A percentile compares a stretch with the other conserved stretches of the same genome.
Evolutionary conservation across 768 basidiomycete genomes (phyloP).

Genomic region (Calocybe cyanea): DNA sequence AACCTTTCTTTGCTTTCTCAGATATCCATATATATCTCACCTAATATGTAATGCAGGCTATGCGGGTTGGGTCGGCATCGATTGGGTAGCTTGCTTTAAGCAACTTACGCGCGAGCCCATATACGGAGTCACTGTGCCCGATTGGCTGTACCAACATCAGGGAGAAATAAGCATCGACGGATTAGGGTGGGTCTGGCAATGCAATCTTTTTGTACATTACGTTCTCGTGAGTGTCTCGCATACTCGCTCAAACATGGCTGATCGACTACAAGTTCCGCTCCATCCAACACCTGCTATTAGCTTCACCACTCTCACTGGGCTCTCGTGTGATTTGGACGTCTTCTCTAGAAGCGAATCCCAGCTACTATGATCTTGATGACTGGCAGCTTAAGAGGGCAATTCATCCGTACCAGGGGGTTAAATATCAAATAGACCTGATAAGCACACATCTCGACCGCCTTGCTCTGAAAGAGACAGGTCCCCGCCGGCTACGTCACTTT

Average conservation of each 20-base stretch:
- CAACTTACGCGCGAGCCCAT: conserved; percentile 48
- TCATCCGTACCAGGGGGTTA: conserved; percentile 66
- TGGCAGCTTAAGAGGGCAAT: conserved; percentile 64
- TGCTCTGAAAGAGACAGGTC: conserved; percentile 26
- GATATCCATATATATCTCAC: conserved; percentile 79
- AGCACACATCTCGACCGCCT: conserved; percentile 48
- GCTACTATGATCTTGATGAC: conserved; percentile 57
- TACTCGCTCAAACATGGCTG: not conserved
- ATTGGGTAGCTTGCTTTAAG: conserved; percentile 41
- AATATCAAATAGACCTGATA: conserved; percentile 77
- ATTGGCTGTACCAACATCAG: conserved; percentile 50
- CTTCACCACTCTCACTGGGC: conserved; percentile 36
- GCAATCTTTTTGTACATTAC: conserved; percentile 81
- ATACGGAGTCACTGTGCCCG: conserved; percentile 47
- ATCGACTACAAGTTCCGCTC: conserved; percentile 52
- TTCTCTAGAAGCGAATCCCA: conserved; percentile 58
- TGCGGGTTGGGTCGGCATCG: conserved; percentile 50
- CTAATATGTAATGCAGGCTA: conserved; percentile 79
- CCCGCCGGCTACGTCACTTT: conserved; percentile 49
- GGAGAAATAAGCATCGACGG: conserved; percentile 66
- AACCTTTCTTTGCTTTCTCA: conserved; percentile 22
- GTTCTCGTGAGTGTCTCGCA: conserved; percentile 45
- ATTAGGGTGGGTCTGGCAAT: conserved; percentile 81
- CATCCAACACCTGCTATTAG: conserved; percentile 49
- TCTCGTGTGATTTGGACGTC: conserved; percentile 78